Base-by-base conservation (phyloP, 805 yeast species). In the Candida palmyrensis region DNA sequence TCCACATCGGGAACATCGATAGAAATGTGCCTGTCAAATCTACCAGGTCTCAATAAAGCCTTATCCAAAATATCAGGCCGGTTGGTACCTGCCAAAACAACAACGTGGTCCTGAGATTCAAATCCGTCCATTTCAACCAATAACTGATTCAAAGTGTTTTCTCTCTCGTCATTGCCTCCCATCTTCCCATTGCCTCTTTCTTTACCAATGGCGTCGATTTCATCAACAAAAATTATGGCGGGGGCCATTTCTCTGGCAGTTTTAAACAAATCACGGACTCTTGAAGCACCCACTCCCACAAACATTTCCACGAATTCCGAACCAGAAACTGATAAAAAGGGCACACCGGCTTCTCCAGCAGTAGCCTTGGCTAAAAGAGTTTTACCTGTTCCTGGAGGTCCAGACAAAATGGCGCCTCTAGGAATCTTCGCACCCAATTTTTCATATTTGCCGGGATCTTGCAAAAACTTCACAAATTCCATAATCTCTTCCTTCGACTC, bases 341-440 rank as follows among this genome's bases (percentile, higher is more conserved):
- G 96, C 32, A 88, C 97, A 32, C 86, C 92, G 2, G 96, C 96
- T 57, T 88, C 96, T 47, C 97, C 96, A 2, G 96, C 97, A 17
- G 96, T 88, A 9, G 96, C 96, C 57, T 84, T 87, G 16, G 96
- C 96, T 36, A 88, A 63, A 42, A 88, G 62, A 0, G 97, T 88
- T 59, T 88, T 88, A 76, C 97, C 97, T 3, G 97, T 88, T 68
- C 97, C 97, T 27, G 97, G 97, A 12, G 96, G 94, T 44, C 97
- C 97, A 9, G 94, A 82, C 32, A 88, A 63, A 43, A 88, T 84
- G 5, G 96, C 97, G 55, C 97, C 97, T 56, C 96, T 73, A 35
- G 97, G 97, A 42, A 88, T 88, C 57, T 87, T 85, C 8, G 96
- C 97, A 29, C 97, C 97, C 37, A 88, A 67, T 41, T 72, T 77